phyloP scores from a whole-genome alignment of 176 grass and related monocot species.

The Chloris gayana region DNA sequence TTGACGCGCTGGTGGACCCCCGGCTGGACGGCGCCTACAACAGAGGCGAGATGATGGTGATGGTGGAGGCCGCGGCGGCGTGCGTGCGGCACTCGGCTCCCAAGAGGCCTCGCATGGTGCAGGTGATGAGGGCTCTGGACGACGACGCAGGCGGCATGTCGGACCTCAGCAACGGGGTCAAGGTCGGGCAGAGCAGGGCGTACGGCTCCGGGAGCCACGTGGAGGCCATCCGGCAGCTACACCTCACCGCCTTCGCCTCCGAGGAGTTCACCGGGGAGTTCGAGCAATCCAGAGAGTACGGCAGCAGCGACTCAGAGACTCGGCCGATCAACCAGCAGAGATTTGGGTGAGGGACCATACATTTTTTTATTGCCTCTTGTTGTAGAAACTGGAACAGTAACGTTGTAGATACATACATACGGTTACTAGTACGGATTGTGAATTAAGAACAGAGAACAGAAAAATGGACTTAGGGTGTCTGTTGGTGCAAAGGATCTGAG shows the following conservation, averaged over 20 bases:
- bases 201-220: constrained; percentile 27
- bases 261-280: constrained; percentile 55
- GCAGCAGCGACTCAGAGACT: neutral
- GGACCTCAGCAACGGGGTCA: constrained; percentile 76
- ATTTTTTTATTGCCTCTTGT: neutral
- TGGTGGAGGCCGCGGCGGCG: constrained; percentile 81
- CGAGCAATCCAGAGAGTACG: constrained; percentile 17
- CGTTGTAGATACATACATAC: neutral
- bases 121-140: constrained; percentile 82
- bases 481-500: too few relatives aligned
- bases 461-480: neutral
- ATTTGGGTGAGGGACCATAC: neutral
- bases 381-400: neutral
- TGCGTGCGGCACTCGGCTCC: constrained; percentile 79
- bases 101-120: constrained; percentile 67
- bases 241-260: constrained; percentile 58
- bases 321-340: constrained; percentile 11
- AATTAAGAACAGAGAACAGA: neutral
- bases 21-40: constrained; percentile 54
- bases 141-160: constrained; percentile 45
- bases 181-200: constrained; percentile 58
- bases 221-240: constrained; percentile 59
- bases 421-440: neutral
- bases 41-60: constrained; percentile 54
- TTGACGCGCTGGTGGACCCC: constrained; percentile 52